A percentile compares a stretch with the other conserved stretches of the same genome.
phyloP scores from a whole-genome alignment of 140 eudicot genomes.

The Anethum foeniculum region DNA sequence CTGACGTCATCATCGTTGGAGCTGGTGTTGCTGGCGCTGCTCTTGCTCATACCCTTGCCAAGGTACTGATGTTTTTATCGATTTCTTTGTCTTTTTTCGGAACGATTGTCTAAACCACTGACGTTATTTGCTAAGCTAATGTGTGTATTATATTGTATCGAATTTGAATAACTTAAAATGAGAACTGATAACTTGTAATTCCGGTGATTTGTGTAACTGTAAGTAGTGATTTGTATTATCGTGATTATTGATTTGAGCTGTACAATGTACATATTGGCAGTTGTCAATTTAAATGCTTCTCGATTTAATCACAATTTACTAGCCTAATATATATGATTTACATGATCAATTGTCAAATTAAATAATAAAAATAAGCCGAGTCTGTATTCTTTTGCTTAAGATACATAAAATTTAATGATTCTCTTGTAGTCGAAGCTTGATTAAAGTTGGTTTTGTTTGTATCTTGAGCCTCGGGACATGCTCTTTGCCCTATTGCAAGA shows the following conservation, averaged over 20 bases:
- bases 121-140: neutral
- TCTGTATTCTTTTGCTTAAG: neutral
- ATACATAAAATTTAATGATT: neutral
- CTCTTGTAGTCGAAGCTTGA: neutral
- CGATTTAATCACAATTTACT: neutral
- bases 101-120: neutral
- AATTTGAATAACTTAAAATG: neutral
- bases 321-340: neutral
- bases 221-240: neutral
- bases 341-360: neutral
- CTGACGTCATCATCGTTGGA: slow-evolving; percentile 49
- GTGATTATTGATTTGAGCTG: neutral
- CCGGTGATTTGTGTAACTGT: neutral
- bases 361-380: neutral
- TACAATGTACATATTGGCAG: too few species aligned
- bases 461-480: neutral
- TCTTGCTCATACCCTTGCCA: slow-evolving; percentile 49
- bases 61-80: slow-evolving; percentile 15
- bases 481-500: neutral
- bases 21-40: slow-evolving; percentile 62
- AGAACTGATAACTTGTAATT: neutral
- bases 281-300: neutral
- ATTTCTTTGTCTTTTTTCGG: neutral
- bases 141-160: neutral
- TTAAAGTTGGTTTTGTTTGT: neutral